Percentiles rank a stretch among this genome's conserved stretches.
Conservation (phyloP, 106 monocot genomes). For the Acanthochlamys bracteata region DNA sequence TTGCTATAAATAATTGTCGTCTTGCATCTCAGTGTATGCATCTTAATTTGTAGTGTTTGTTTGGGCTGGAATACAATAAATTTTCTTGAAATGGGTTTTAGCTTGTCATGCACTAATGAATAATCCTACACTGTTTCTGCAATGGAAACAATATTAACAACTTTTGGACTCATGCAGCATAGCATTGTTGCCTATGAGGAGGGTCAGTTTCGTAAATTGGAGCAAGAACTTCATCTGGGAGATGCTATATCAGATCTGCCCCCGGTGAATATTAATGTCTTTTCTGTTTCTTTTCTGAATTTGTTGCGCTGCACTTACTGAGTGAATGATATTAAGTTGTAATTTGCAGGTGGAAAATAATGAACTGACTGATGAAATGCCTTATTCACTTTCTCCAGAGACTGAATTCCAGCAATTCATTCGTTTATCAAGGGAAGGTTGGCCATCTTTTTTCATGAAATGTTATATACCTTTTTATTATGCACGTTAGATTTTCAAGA, state of each 20-base stretch:
- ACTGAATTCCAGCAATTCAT: constrained; percentile 53
- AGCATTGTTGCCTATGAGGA: constrained; percentile 58
- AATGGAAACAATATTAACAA: too few relatives aligned
- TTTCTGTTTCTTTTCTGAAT: not conserved
- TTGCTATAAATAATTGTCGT: not conserved
- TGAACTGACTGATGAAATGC: constrained; percentile 46
- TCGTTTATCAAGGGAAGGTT: constrained; percentile 22
- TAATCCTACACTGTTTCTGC: not conserved
- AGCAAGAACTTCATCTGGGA: constrained; percentile 33
- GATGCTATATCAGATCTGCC: constrained; percentile 80
- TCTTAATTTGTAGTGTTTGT: too few relatives aligned
- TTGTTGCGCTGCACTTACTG: not conserved
- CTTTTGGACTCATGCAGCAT: constrained; percentile 17
- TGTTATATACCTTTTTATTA: too few relatives aligned
- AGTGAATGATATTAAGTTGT: not conserved
- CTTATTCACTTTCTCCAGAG: constrained; percentile 24
- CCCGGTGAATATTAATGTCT: constrained; percentile 8
- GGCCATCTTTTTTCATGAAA: not conserved
- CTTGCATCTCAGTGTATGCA: too few relatives aligned
- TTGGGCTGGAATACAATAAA: too few relatives aligned
- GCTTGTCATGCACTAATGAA: too few relatives aligned
- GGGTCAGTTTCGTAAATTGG: constrained; percentile 22
- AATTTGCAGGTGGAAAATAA: constrained; percentile 38
- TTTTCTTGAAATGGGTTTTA: too few relatives aligned
- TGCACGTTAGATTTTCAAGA: too few relatives aligned